Evolutionary conservation across 2,329 filamentous ascomycete genomes (phyloP).

Genomic region (Pleomassaria siparia): DNA sequence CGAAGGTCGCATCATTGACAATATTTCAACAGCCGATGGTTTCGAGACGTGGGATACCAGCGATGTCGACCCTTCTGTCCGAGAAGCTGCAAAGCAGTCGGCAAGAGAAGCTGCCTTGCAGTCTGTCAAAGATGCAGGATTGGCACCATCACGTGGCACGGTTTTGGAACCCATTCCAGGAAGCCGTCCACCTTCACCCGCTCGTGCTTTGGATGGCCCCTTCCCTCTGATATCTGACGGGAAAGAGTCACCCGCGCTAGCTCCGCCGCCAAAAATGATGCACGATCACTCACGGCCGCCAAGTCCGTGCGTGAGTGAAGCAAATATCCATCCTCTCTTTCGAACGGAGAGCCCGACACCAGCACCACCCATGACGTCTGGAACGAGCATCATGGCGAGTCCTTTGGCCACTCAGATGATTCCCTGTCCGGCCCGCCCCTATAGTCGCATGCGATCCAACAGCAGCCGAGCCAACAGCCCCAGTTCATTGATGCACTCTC

Average conservation of each 20-base stretch:
- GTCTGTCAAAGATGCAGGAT: constrained; percentile 27
- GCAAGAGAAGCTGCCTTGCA: background rate
- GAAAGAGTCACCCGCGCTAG: constrained; percentile 27
- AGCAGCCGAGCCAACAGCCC: constrained; percentile 26
- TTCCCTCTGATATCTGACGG: constrained; percentile 30
- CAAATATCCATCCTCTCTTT: constrained; percentile 78
- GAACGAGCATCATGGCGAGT: constrained; percentile 70
- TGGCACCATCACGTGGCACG: constrained; percentile 45
- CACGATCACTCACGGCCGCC: constrained; percentile 38
- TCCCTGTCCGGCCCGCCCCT: constrained; percentile 35
- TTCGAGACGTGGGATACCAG: constrained; percentile 79
- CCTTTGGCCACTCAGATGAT: constrained; percentile 69
- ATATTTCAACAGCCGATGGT: constrained; percentile 53
- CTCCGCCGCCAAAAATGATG: constrained; percentile 35
- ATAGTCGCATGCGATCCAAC: constrained; percentile 42
- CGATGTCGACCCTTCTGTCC: constrained; percentile 60
- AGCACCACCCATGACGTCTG: constrained; percentile 64
- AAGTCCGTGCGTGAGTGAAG: constrained; percentile 54
- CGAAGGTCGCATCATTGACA: constrained; percentile 36
- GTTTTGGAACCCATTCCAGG: constrained; percentile 71
- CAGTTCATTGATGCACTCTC: constrained; percentile 24
- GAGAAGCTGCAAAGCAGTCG: constrained; percentile 23
- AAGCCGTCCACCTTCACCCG: constrained; percentile 67
- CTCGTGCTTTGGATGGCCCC: constrained; percentile 58
- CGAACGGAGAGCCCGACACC: constrained; percentile 70